Conservation (phyloP, 1,284 basidiomycete species). For the Trametes polyzona region DNA sequence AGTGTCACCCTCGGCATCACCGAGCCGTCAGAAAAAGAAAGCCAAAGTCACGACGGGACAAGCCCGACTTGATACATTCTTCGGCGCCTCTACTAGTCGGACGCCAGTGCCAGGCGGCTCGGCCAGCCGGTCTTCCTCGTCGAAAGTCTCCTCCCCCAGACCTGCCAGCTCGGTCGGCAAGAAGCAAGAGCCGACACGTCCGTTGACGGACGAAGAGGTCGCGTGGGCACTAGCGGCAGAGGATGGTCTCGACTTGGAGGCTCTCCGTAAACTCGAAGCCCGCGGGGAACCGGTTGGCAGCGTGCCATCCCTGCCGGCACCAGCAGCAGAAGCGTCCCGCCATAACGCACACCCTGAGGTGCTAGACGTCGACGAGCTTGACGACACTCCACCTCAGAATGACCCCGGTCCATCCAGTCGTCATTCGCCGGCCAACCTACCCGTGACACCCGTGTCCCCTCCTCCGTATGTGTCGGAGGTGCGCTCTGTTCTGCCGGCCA, state of each 20-base stretch:
- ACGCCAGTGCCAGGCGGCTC: constrained; percentile 1
- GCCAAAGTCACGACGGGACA: constrained; percentile 29
- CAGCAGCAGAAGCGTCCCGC: constrained; percentile 1
- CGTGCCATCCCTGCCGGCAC: no score
- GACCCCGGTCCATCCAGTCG: constrained; percentile 7
- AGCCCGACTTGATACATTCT: constrained; percentile 37
- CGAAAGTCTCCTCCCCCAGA: background rate
- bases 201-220: constrained; percentile 28
- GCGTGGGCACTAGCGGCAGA: constrained; percentile 33
- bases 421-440: background rate
- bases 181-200: background rate
- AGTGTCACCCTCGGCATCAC: constrained; percentile 20
- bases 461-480: background rate
- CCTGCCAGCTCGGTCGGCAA: background rate
- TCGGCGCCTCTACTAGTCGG: constrained; percentile 23
- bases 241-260: constrained; percentile 32
- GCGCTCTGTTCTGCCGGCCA: background rate
- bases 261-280: constrained; percentile 29
- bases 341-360: constrained; percentile 28
- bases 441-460: background rate
- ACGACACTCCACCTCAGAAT: constrained; percentile 18
- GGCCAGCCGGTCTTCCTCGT: background rate
- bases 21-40: constrained; percentile 34
- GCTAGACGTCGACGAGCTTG: constrained; percentile 37
- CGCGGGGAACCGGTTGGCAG: background rate